Base-by-base conservation (phyloP, 2,329 filamentous ascomycete genomes). In the Fusarium sp. region DNA sequence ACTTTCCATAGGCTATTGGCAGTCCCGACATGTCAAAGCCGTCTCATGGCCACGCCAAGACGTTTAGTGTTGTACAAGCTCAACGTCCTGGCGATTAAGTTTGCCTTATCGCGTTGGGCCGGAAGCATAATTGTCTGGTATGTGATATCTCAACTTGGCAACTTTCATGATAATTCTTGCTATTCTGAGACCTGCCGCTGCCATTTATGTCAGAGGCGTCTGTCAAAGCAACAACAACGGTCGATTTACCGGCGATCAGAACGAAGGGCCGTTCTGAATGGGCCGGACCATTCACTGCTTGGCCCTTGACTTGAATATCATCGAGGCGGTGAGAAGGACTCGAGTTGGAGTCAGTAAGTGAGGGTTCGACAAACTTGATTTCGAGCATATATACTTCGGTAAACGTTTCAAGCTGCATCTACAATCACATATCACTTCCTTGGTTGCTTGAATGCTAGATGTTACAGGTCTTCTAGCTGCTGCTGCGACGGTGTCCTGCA, bases 101-200 rank as follows among this genome's bases (percentile, higher is more conserved):
- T 33, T 52, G 16, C 33, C 18, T 56, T 18, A 33, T 38, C 31
- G 4, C 9, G 19, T 46, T 15, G 7, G 18, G 18, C 8, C 31
- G 19, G 18, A 39, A 37, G 45, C 31, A 57, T 54, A 21, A 51
- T 12, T 18, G 29, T 60, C 57, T 58, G 70, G 66, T 63, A 73
- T 73, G 66, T 67, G 70, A 73, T 29, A 39, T 14, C 31, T 42
- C 37, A 14, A 31, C 35, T 23, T 23, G 46, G 31, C 12, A 42
- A 38, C 21, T 33, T 15, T 23, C 16, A 25, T 16, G 41, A n/a
- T 10, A 23, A 31, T 14, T 45, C 11, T 18, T 18, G 14, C 14
- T 14, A 33, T 39, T 64, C 9, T 21, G 23, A 67, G 49, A 69
- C 49, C 14, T 37, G 9, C 31, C 1, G 21, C 18, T 33, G 7